Percentiles rank a stretch among this genome's conserved stretches.
phyloP scores from a whole-genome alignment of 805 yeast genomes.

The Zygosaccharomyces bisporus region DNA sequence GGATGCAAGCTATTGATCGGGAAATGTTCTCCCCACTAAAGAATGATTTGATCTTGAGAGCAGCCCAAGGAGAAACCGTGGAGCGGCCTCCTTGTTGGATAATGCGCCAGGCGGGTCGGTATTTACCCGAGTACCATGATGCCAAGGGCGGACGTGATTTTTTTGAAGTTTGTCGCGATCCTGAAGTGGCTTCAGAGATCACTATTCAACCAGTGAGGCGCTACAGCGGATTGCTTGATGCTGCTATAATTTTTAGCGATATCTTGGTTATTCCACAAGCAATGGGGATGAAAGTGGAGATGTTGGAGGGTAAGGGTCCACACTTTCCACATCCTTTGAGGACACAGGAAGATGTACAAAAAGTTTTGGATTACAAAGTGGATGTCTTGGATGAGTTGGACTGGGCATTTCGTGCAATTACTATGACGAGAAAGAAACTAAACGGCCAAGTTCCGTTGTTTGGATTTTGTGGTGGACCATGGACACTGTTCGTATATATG shows the following conservation, averaged over 20 bases:
- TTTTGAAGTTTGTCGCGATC: conserved; percentile 91
- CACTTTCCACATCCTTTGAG: conserved; percentile 86
- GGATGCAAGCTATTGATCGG: conserved; percentile 13
- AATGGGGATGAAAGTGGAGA: conserved; percentile 91
- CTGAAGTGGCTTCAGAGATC: conserved; percentile 88
- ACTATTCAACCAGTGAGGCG: conserved; percentile 95
- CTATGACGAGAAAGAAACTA: conserved; percentile 80
- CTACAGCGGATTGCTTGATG: conserved; percentile 85
- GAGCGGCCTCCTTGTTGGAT: conserved; percentile 99
- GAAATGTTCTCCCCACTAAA: conserved; percentile 66
- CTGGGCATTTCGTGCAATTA: conserved; percentile 95
- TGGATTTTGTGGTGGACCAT: conserved; percentile 97
- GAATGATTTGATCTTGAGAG: conserved; percentile 87
- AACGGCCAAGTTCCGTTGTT: conserved; percentile 89
- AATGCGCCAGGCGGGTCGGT: conserved; percentile 98
- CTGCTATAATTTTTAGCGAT: conserved; percentile 95
- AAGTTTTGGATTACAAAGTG: conserved; percentile 53
- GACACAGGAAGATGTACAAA: conserved; percentile 59
- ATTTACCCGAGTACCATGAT: conserved; percentile 83
- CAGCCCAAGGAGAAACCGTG: conserved; percentile 84
- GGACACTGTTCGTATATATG: conserved; percentile 96
- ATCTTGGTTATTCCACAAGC: conserved; percentile 97
- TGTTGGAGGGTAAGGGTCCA: conserved; percentile 95
- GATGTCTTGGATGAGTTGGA: conserved; percentile 74
- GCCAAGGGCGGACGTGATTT: conserved; percentile 84